Base-by-base conservation (phyloP, 768 basidiomycete genomes). In the Mycena haematopus region DNA sequence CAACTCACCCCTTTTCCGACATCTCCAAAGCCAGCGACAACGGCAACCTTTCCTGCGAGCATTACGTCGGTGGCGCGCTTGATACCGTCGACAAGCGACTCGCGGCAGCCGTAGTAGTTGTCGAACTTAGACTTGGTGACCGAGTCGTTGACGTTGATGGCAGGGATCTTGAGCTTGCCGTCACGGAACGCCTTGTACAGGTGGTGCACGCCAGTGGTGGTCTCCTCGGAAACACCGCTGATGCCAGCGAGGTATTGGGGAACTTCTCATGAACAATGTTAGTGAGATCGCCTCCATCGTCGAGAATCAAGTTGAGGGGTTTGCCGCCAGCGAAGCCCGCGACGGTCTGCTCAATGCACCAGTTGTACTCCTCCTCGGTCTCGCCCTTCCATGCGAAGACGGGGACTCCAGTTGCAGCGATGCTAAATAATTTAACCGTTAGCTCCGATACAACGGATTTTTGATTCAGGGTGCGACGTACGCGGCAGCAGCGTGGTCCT, bases 381-480 rank as follows among this genome's bases (percentile, higher is more conserved):
- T 99, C 97, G 59, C 97, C 97, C 82, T 99, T 99, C 97, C 97
- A 99, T 44, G 97, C 97, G 73, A 88, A 99, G 72, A 99, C 97
- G 68, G 97, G 97, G 58, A 99, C 93, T 69, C 96, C 96, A 62
- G 97, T 99, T 19, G 95, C 96, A 67, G 96, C 96, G 67, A 98
- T 98, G 68, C 92, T 94, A 70, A 22, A 58, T 13, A 62, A 38
- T 27, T 46, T 24, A 52, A 24, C 54, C 51, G 51, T 63, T 17
- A 65, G 36, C 10, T 33, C 19, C 33, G 46, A 49, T 58, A 21
- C 15, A 24, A 17, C 13, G 31, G 42, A 50, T 42, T 46, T n/a
- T 38, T 6, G 17, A 27, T 45, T 22, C 10, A 15, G 61, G 11
- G 45, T 4, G 21, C 21, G 17, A 84, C 90, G 73, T 76, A 93